Evolutionary conservation across 2,329 filamentous ascomycete genomes (phyloP), one percentile per base, ranked within the genome.

Genomic region (Penicillium sp.): DNA sequence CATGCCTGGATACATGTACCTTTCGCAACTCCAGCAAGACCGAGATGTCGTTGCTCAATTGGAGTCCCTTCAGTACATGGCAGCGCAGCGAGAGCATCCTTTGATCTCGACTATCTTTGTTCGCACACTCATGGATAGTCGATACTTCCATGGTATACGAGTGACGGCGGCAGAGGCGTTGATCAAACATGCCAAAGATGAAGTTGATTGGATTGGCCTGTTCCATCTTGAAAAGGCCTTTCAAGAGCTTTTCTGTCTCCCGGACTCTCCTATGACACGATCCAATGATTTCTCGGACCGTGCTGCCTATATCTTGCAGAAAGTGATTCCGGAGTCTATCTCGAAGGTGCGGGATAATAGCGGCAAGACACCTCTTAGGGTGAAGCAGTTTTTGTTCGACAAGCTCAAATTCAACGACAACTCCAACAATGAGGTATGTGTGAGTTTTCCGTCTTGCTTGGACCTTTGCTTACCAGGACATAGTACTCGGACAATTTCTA

Each of bases 21-120:
- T 96, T 52, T 96, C 94, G 20, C 94, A 99, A 70, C 79, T 99
- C 56, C 94, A 99, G 69, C 94, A 99, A 71, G 94, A 99, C 72
- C 83, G 92, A 63, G 95, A 99, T 69, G 90, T 99, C 52, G 90
- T 96, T 57, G 95, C 95, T n/a, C 85, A 88, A 63, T 76, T 85
- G 47, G 82, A 86, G 75, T 81, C 90, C 4, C 84, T 95, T 74
- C 80, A 94, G 64, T 90, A 87, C 66, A 82, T 95, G 60, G 79
- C 82, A 72, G 69, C 81, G 68, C 74, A 86, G 67, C 74, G 84
- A 42, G 81, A 89, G 20, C 89, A 92, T 70, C 85, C 87, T 6
- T 83, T 97, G 38, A 88, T 92, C 27, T 92, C 95, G 0, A 95
- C 91, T 0, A 92, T 97, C 57, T 81, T 97, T 35, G 83, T 91